These are phyloP conservation scores for Solanum sitiens DNA, from an alignment of 257 asterid species.

Conservation along the genomic window DNA sequence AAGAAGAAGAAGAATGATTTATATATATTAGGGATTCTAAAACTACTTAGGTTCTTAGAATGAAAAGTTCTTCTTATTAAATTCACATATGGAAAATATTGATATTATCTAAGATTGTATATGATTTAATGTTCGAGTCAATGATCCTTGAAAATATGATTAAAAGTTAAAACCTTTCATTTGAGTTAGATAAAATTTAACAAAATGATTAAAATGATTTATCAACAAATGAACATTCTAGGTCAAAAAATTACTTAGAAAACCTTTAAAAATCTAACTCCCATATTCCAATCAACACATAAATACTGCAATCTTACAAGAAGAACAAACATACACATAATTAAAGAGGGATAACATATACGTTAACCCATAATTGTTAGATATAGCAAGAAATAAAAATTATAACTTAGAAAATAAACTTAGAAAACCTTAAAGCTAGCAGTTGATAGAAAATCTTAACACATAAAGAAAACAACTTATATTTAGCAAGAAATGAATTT, in stretches of 20 bases:
- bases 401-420: no score
- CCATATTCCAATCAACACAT: no score
- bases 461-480: neutral
- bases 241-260: neutral
- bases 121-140: neutral
- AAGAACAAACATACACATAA: neutral
- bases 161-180: neutral
- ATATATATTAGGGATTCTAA: neutral
- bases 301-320: no score
- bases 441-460: no score
- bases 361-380: neutral
- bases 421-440: neutral
- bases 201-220: neutral
- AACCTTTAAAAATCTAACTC: neutral
- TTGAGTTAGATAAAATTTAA: neutral
- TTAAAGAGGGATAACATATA: neutral
- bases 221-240: no score
- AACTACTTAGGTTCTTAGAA: neutral
- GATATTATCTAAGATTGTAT: no score
- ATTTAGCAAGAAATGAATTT: neutral
- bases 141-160: neutral
- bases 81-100: neutral
- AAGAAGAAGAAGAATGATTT: neutral
- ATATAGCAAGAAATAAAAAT: no score
- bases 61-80: no score